Evolutionary conservation across 345 rosid genomes (phyloP), one percentile per base, ranked within the genome.

Genomic region (Corymbia maculata): DNA sequence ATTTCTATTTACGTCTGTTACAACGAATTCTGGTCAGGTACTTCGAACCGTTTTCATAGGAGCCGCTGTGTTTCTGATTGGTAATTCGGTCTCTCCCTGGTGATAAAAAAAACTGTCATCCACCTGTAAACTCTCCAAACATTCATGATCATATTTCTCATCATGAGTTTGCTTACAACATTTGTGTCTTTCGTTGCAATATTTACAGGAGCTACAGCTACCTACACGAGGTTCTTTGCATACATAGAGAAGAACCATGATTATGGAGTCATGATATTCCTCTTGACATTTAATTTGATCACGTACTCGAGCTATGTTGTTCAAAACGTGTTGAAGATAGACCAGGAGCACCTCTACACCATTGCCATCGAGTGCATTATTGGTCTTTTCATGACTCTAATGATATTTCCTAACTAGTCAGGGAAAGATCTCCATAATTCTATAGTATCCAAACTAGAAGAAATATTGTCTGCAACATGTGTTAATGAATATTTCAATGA

Each of bases 401-500:
- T 97, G n/a, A 85, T 96, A 52, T 95, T 95, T 85, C 99, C 99
- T 2, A 94, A 87, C 88, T 97, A 96, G 98, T 96, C 99, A 1
- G 97, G 98, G 26, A 95, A 95, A 90, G 97, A 95, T 90, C 97
- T 97, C 50, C 98, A 97, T 52, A 94, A 92, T 52, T 91, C 94
- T 88, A 95, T 96, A 4, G 94, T 93, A 0, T 89, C 79, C 86
- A 97, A 96, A 92, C 95, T 97, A 53, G 95, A 94, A 94, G 96
- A 68, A 68, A 68, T 68, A 2, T 32, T 68, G 45, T 53, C 89
- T 91, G 90, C 91, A 97, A 97, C 93, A 82, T 97, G 98, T 88
- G 97, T 96, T 45, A 87, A 88, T 51, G 93, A 93, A 79, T 97
- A 95, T 88, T 96, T 96, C 49, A 92, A 90, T n/a, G 94, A 93